Evolutionary conservation across 2,329 filamentous ascomycete species (phyloP).

Genomic region (Fusarium fracticaudum): DNA sequence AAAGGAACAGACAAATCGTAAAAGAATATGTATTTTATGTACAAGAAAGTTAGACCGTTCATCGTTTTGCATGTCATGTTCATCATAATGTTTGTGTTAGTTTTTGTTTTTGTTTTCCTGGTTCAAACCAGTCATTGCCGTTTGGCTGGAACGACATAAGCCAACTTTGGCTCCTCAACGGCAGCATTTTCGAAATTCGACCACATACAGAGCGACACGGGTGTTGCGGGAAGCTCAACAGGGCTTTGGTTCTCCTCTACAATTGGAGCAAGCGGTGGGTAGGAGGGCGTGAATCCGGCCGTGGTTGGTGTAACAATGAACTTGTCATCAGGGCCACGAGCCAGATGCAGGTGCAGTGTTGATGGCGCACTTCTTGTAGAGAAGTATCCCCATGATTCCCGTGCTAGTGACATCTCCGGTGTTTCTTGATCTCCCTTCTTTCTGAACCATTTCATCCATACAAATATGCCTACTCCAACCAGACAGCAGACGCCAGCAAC

Average conservation of each 20-base stretch:
- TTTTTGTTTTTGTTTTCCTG: neutral
- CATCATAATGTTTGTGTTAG: constrained; percentile 1
- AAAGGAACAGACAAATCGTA: constrained; percentile 2
- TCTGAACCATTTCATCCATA: constrained; percentile 42
- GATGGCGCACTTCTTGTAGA: constrained; percentile 23
- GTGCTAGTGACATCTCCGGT: neutral
- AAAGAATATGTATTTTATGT: constrained; percentile 2
- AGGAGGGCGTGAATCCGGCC: constrained; percentile 29
- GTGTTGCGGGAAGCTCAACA: constrained; percentile 42
- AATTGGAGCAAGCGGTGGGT: constrained; percentile 4
- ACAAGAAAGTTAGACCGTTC: constrained; percentile 15
- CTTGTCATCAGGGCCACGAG: constrained; percentile 40
- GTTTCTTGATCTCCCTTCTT: constrained; percentile 21
- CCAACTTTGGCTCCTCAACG: constrained; percentile 41
- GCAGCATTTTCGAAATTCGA: constrained; percentile 38
- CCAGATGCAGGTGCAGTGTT: constrained; percentile 32
- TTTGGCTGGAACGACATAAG: constrained; percentile 39
- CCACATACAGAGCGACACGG: constrained; percentile 44
- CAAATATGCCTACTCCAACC: constrained; percentile 36
- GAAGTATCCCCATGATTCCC: constrained; percentile 37
- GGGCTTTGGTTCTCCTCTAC: constrained; percentile 20
- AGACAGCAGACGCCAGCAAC: constrained; percentile 39
- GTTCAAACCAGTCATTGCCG: neutral
- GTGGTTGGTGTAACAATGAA: constrained; percentile 40
- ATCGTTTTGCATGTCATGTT: constrained; percentile 26